Evolutionary conservation across 768 basidiomycete genomes (phyloP).

Genomic region (Trametopsis cervina): DNA sequence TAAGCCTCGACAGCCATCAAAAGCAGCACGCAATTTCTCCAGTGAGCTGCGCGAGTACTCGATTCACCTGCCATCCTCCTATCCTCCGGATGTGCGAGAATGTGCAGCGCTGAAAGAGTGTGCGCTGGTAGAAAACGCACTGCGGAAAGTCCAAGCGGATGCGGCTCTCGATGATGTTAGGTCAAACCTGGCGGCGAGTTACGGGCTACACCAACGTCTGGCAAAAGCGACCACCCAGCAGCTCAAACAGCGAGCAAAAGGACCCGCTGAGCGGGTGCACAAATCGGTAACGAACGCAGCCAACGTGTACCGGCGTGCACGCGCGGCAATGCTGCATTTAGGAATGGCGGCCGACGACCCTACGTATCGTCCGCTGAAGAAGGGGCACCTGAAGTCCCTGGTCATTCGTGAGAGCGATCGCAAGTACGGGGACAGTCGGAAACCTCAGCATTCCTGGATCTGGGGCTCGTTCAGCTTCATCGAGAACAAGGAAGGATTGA

Average conservation of each 20-base stretch:
- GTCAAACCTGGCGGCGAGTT: slow-evolving; percentile 15
- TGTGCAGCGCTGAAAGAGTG: neutral
- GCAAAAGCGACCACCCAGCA: too few relatives aligned
- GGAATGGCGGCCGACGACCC: neutral
- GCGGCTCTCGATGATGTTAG: slow-evolving; percentile 24
- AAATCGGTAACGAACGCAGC: neutral
- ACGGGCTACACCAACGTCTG: neutral
- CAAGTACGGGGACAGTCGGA: slow-evolving; percentile 2
- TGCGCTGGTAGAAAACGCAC: slow-evolving; percentile 20
- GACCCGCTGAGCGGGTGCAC: neutral
- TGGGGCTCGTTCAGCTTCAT: slow-evolving; percentile 4
- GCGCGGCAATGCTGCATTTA: neutral
- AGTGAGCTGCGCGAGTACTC: neutral
- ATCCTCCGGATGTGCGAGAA: neutral
- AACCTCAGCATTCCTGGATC: slow-evolving; percentile 5
- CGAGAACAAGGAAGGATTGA: neutral
- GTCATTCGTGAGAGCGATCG: neutral
- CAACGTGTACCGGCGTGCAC: neutral
- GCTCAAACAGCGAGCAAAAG: neutral
- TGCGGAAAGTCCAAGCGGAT: slow-evolving; percentile 25
- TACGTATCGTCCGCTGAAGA: neutral
- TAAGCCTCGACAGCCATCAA: too few relatives aligned
- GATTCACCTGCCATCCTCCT: slow-evolving; percentile 4
- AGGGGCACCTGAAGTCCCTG: slow-evolving; percentile 1
- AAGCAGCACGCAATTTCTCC: neutral